A percentile compares a stretch with the other conserved stretches of the same genome.
Evolutionary conservation across 176 grass and related monocot species (phyloP).

Genomic region (Triticum urartu): DNA sequence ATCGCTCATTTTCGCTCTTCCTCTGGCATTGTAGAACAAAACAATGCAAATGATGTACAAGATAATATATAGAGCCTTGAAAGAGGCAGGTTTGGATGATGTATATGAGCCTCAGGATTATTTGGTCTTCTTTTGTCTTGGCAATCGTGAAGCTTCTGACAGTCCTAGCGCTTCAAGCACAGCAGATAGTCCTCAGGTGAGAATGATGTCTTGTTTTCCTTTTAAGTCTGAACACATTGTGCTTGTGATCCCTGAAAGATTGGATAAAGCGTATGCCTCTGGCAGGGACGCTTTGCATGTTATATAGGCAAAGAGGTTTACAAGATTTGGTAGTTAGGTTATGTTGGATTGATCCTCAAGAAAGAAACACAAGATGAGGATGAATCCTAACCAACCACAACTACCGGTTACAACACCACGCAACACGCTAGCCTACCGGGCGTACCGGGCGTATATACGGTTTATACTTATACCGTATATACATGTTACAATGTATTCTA

Average conservation of each 20-base stretch:
- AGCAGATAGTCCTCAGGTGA: slow-evolving; percentile 59
- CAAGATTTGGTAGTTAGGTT: too few relatives aligned
- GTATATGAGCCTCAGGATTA: slow-evolving; percentile 74
- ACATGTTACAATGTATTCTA: too few relatives aligned
- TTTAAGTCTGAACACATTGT: slow-evolving; percentile 7
- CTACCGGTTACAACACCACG: too few relatives aligned
- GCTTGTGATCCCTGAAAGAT: neutral
- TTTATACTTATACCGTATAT: too few relatives aligned
- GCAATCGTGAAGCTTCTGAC: slow-evolving; percentile 61
- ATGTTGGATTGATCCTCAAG: too few relatives aligned
- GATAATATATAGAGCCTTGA: slow-evolving; percentile 65
- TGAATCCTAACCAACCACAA: too few relatives aligned
- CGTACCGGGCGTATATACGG: too few relatives aligned
- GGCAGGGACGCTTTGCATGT: too few relatives aligned
- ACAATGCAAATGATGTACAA: slow-evolving; percentile 95
- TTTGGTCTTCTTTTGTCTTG: slow-evolving; percentile 86
- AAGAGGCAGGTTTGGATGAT: slow-evolving; percentile 60
- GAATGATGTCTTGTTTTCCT: slow-evolving; percentile 15
- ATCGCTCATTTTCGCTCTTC: neutral
- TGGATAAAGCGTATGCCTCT: too few relatives aligned
- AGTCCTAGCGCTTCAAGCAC: slow-evolving; percentile 27
- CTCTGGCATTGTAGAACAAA: slow-evolving; percentile 43
- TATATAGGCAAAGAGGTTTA: too few relatives aligned
- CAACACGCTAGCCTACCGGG: too few relatives aligned
- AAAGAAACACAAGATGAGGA: too few relatives aligned